These are phyloP conservation scores for Mortierella sp. DNA, from an alignment of 371 early-diverging fungal species.

Conservation along the genomic window DNA sequence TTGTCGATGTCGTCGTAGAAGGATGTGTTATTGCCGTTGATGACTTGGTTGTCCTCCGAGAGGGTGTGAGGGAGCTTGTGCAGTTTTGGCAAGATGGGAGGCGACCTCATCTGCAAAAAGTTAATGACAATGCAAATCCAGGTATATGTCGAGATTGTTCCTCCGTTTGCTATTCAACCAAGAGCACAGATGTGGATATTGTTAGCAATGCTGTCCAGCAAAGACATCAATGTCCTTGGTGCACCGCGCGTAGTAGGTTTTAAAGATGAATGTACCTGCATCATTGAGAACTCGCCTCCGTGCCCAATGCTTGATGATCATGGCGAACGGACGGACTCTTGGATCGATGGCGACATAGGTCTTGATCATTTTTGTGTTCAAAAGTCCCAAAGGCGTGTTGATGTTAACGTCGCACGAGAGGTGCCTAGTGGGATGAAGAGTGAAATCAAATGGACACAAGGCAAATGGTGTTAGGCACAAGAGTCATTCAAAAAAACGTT, in stretches of 20 bases:
- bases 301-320: constrained; percentile 90
- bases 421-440: constrained; percentile 25
- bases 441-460: not conserved
- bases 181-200: not conserved
- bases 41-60: constrained; percentile 58
- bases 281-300: constrained; percentile 80
- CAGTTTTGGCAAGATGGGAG: constrained; percentile 91
- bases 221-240: not conserved
- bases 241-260: not conserved
- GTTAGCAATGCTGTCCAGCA: not conserved
- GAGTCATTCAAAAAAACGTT: not conserved
- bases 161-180: constrained; percentile 79
- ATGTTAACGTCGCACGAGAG: constrained; percentile 90
- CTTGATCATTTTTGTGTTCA: constrained; percentile 84
- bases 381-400: constrained; percentile 83
- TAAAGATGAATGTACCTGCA: constrained; percentile 63
- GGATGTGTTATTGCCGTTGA: constrained; percentile 59
- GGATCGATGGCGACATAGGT: constrained; percentile 86
- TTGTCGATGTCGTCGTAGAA: constrained; percentile 80
- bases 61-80: constrained; percentile 69
- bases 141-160: constrained; percentile 93
- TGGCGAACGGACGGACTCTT: constrained; percentile 81
- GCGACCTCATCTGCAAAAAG: constrained; percentile 91
- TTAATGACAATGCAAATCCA: constrained; percentile 94
- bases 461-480: not conserved